Percentiles rank a stretch among this genome's conserved stretches.
These are phyloP conservation scores for Pezicula rhizophila DNA, from an alignment of 2,329 filamentous ascomycete genomes.

Conservation along the genomic window DNA sequence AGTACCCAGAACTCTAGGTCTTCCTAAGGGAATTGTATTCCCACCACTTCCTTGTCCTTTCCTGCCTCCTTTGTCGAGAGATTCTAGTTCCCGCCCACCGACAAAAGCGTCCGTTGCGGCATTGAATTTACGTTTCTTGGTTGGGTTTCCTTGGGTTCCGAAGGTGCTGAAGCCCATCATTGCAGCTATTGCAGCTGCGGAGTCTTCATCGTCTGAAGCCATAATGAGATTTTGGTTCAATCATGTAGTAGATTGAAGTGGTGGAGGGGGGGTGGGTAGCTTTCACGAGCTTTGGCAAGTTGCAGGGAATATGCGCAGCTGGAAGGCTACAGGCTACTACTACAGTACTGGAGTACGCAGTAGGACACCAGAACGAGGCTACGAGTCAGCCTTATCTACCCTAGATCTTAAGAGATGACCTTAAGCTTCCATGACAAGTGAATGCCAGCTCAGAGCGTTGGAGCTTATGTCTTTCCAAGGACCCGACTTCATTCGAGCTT, in stretches of 20 bases:
- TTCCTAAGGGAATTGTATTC: constrained; percentile 24
- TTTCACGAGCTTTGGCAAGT: too few species aligned
- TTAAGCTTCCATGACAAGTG: too few species aligned
- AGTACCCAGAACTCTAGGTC: constrained; percentile 17
- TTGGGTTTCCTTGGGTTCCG: constrained; percentile 45
- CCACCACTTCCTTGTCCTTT: constrained; percentile 28
- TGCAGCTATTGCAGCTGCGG: constrained; percentile 52
- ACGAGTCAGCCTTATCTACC: too few species aligned
- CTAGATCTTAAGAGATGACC: too few species aligned
- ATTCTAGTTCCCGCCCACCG: constrained; percentile 27
- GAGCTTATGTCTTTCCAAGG: too few species aligned
- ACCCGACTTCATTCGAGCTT: too few species aligned
- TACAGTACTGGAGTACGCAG: too few species aligned
- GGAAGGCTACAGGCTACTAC: too few species aligned
- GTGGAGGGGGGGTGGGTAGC: too few species aligned
- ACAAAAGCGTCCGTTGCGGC: constrained; percentile 45
- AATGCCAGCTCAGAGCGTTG: too few species aligned
- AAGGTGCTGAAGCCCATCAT: constrained; percentile 72
- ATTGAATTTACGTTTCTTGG: constrained; percentile 65
- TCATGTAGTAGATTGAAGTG: background rate
- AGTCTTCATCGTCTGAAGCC: constrained; percentile 22
- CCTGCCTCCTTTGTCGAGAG: constrained; percentile 25
- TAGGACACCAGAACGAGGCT: too few species aligned
- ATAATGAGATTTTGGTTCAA: background rate
- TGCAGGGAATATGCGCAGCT: too few species aligned